Evolutionary conservation across 1,284 basidiomycete genomes (phyloP).

Genomic region (Papiliotrema fonsecae): DNA sequence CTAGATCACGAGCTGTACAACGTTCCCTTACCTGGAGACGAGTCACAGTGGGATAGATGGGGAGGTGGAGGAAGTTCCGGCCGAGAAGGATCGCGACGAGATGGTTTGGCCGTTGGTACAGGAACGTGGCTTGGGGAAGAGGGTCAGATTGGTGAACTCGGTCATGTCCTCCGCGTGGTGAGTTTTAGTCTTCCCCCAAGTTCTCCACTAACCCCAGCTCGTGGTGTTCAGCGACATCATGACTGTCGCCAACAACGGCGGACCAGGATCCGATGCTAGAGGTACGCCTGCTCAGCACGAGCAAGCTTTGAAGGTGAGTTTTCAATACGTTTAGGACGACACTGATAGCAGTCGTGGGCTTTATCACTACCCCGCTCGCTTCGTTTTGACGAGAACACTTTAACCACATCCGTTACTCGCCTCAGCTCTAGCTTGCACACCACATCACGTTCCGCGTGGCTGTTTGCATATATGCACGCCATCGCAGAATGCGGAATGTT

Average conservation of each 20-base stretch:
- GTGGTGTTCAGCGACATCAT: conserved; percentile 40
- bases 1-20: conserved; percentile 37
- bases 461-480: conserved; percentile 50
- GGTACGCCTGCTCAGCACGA: conserved; percentile 25
- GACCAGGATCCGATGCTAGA: conserved; percentile 12
- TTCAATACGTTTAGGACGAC: not conserved
- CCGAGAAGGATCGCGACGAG: conserved; percentile 28
- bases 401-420: conserved; percentile 36
- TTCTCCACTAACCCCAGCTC: conserved; percentile 18
- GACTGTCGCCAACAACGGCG: conserved; percentile 27
- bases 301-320: conserved; percentile 33
- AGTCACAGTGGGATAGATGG: conserved; percentile 38
- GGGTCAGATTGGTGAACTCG: conserved; percentile 44
- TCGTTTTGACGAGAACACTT: conserved; percentile 49
- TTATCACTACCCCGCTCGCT: conserved; percentile 44
- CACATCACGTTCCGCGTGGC: conserved; percentile 42
- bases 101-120: conserved; percentile 27
- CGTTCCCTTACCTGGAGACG: conserved; percentile 38
- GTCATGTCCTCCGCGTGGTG: conserved; percentile 46
- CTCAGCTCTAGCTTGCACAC: conserved; percentile 38
- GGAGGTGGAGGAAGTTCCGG: conserved; percentile 32
- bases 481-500: conserved; percentile 51
- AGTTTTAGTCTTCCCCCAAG: conserved; percentile 24
- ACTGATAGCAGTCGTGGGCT: conserved; percentile 41
- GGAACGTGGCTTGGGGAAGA: conserved; percentile 39